Evolutionary conservation across 495 filamentous ascomycete genomes (phyloP), one percentile per base, ranked within the genome.

Genomic region (Coniosporium apollinis): DNA sequence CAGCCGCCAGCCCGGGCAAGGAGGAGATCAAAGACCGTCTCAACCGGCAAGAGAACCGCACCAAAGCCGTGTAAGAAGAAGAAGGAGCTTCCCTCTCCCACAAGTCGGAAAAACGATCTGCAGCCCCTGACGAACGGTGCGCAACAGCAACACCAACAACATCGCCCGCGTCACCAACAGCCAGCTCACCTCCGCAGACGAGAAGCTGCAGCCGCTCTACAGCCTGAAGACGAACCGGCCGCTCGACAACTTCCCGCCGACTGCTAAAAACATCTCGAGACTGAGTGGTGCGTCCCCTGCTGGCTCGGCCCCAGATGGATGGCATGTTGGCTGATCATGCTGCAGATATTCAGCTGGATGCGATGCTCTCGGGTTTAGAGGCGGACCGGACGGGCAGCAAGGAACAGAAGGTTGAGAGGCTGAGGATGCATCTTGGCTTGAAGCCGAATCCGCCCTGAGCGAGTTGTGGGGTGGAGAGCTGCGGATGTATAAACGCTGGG

Each of bases 91-190:
- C n/a, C n/a, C n/a, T n/a, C n/a, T n/a, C n/a, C n/a, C n/a, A n/a
- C n/a, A n/a, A n/a, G n/a, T n/a, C n/a, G n/a, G n/a, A n/a, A n/a
- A n/a, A n/a, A n/a, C n/a, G n/a, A n/a, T n/a, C n/a, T n/a, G n/a
- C n/a, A n/a, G n/a, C n/a, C n/a, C n/a, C n/a, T n/a, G n/a, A n/a
- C n/a, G n/a, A n/a, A n/a, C n/a, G n/a, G n/a, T n/a, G n/a, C n/a
- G n/a, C n/a, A n/a, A n/a, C n/a, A 42, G 34, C 25, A 50, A 50
- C 15, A 37, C 33, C 28, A 50, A 50, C 40, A 47, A 47, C 34
- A 29, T 50, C n/a, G 39, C 47, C 22, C 47, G 40, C 20, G 47
- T 50, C 2, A 40, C 47, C 14, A 50, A 47, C 37, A 44, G 43
- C 34, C 36, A 41, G 9, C 28, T 47, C 34, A 36, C 28, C 11